Conservation (phyloP, 352 stramenopile species). For the Halophytophthora batemanensis region DNA sequence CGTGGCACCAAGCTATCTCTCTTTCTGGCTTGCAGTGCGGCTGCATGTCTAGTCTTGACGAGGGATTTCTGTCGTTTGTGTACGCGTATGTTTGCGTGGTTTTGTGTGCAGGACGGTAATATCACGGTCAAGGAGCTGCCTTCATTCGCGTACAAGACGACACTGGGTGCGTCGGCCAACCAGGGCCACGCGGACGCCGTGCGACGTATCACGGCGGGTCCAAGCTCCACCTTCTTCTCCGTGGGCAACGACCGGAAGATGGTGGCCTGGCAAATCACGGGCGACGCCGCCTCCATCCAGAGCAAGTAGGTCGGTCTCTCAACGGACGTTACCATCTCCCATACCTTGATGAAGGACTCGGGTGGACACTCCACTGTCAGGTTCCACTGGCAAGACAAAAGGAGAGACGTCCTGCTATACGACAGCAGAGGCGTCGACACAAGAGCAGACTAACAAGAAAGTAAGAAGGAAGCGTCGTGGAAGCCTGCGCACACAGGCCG, state of each 20-base stretch:
- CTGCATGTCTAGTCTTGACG: not conserved
- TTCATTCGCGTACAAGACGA: constrained; percentile 84
- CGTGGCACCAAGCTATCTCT: constrained; percentile 11
- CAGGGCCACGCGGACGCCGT: constrained; percentile 74
- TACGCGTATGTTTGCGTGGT: constrained; percentile 13
- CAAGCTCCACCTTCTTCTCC: constrained; percentile 82
- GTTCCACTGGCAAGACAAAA: too few relatives aligned
- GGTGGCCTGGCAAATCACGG: constrained; percentile 85
- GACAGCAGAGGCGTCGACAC: too few relatives aligned
- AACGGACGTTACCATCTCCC: too few relatives aligned
- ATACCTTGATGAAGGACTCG: too few relatives aligned
- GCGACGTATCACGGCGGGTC: constrained; percentile 67
- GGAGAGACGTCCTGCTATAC: too few relatives aligned
- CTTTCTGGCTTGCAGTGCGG: too few relatives aligned
- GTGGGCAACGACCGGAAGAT: constrained; percentile 77
- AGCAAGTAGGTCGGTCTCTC: constrained; percentile 60
- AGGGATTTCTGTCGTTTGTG: constrained; percentile 11
- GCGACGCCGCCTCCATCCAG: constrained; percentile 65
- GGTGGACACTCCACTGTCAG: too few relatives aligned
- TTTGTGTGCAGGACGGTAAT: constrained; percentile 47
- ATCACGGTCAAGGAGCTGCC: constrained; percentile 85
- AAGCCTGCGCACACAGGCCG: too few relatives aligned
- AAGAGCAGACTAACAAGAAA: too few relatives aligned
- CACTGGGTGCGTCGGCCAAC: constrained; percentile 52
- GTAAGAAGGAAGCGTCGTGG: too few relatives aligned